Conservation (phyloP, 768 basidiomycete species). For the Lentinula sp. region DNA sequence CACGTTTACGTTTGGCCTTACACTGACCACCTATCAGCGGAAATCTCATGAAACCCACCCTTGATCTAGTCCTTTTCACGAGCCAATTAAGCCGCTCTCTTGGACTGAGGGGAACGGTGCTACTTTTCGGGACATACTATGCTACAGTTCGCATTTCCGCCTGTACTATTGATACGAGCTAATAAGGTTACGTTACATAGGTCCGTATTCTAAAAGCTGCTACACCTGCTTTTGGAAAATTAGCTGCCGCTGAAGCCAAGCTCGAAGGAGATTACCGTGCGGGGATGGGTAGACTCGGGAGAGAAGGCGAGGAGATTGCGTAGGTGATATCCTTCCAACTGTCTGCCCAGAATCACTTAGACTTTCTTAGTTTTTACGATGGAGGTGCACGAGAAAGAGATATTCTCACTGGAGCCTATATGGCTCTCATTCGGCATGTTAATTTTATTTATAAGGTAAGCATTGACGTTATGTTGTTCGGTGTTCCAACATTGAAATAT, state of each 20-base stretch:
- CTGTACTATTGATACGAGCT: background rate
- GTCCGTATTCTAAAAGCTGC: conserved; percentile 63
- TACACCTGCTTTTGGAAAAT: conserved; percentile 87
- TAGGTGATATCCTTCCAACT: conserved; percentile 27
- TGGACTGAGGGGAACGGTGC: conserved; percentile 74
- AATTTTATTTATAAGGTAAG: conserved; percentile 86
- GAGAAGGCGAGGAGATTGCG: conserved; percentile 93
- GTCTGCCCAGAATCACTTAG: background rate
- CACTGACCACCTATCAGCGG: conserved; percentile 43
- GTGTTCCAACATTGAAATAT: background rate
- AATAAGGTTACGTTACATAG: background rate
- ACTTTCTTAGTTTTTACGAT: conserved; percentile 70
- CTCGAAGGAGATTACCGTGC: conserved; percentile 89
- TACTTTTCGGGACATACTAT: conserved; percentile 82
- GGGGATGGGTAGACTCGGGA: conserved; percentile 78
- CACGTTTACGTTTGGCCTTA: background rate
- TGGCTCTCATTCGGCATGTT: conserved; percentile 78
- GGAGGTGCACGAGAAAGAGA: conserved; percentile 80
- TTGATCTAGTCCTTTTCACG: conserved; percentile 89
- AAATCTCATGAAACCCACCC: conserved; percentile 86
- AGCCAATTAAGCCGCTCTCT: conserved; percentile 84
- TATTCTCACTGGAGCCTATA: conserved; percentile 74
- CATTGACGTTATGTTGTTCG: background rate
- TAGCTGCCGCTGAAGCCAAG: conserved; percentile 83
- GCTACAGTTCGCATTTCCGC: conserved; percentile 53